Evolutionary conservation across 2,329 filamentous ascomycete species (phyloP).

Genomic region (Ceratocystis harringtonii): DNA sequence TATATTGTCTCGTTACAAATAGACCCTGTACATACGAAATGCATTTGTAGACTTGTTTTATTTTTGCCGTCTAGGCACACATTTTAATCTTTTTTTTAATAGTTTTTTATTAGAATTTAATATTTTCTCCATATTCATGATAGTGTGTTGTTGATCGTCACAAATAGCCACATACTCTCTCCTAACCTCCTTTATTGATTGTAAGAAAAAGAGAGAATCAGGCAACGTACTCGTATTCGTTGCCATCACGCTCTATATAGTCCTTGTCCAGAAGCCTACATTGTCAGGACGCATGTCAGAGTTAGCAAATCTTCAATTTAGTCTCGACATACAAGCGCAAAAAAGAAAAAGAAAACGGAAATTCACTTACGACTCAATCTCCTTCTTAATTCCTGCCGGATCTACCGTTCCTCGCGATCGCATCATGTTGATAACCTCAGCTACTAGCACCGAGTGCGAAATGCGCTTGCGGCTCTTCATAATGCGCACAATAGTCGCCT

Average conservation of each 20-base stretch:
- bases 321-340: neutral
- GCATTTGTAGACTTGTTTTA: neutral
- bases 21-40: constrained; percentile 1
- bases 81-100: neutral
- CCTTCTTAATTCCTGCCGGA: constrained; percentile 79
- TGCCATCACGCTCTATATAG: constrained; percentile 69
- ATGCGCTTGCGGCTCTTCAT: constrained; percentile 91
- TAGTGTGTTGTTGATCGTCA: neutral
- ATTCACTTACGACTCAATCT: constrained; percentile 71
- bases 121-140: too few species aligned
- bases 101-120: too few species aligned
- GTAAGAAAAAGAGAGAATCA: constrained; percentile 24
- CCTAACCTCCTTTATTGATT: neutral
- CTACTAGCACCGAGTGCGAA: constrained; percentile 70
- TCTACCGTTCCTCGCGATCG: constrained; percentile 75
- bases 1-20: neutral
- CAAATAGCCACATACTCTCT: neutral
- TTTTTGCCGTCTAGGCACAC: too few species aligned
- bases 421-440: constrained; percentile 84
- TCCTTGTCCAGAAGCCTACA: constrained; percentile 81
- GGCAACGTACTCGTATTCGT: constrained; percentile 55
- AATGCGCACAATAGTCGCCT: constrained; percentile 90
- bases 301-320: constrained; percentile 21
- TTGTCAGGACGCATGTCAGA: neutral
- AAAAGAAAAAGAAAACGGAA: neutral